A percentile compares a stretch with the other conserved stretches of the same genome.
phyloP scores from a whole-genome alignment of 148 eudicot species.

The Persicaria tinctoria region DNA sequence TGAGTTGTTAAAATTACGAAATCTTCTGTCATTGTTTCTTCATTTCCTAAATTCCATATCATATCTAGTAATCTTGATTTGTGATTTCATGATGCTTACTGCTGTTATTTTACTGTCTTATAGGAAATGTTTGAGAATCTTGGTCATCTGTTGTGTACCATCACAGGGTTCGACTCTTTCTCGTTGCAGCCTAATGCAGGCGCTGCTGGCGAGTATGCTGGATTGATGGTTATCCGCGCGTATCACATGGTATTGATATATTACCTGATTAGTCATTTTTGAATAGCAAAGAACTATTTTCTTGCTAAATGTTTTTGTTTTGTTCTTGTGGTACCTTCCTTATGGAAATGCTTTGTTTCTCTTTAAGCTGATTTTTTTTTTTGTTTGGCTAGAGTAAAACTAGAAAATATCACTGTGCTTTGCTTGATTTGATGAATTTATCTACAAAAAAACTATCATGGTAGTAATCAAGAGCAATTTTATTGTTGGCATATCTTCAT shows the following conservation, averaged over 20 bases:
- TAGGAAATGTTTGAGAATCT: constrained; percentile 89
- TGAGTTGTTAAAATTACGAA: background rate
- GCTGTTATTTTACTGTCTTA: constrained; percentile 7
- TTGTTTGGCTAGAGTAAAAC: too few species aligned
- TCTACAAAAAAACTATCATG: too few species aligned
- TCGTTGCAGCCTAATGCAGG: constrained; percentile 99
- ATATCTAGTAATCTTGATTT: background rate
- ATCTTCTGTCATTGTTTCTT: background rate
- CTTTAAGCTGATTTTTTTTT: background rate
- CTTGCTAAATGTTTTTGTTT: background rate
- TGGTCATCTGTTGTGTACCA: constrained; percentile 72
- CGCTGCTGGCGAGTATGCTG: constrained; percentile 98
- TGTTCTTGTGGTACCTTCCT: background rate
- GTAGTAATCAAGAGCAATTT: too few species aligned
- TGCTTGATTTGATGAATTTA: constrained; percentile 1
- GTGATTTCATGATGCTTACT: background rate
- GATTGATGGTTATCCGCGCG: constrained; percentile 96
- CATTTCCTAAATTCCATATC: background rate
- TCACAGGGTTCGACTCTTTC: constrained; percentile 94
- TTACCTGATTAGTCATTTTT: background rate
- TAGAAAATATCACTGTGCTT: background rate
- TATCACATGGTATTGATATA: constrained; percentile 62
- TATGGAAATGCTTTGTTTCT: background rate
- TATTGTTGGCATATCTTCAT: too few species aligned
- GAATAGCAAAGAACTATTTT: background rate